These are phyloP conservation scores for Neonectria sp. DNA, from an alignment of 2,329 filamentous ascomycete genomes.

Conservation along the genomic window DNA sequence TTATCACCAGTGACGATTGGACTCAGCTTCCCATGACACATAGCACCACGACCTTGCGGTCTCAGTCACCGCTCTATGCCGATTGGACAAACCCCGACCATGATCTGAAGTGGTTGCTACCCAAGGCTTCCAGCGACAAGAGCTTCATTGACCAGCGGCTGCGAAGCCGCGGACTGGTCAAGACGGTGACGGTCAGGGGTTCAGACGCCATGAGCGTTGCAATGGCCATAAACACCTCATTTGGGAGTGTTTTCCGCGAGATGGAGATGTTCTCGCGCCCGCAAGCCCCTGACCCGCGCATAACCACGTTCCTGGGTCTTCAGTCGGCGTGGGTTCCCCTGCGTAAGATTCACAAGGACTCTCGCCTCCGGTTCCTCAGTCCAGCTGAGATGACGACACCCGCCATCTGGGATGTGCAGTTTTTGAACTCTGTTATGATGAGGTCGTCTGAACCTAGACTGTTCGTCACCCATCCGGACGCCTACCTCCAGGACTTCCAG, in stretches of 20 bases:
- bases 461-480: slow-evolving; percentile 82
- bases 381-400: slow-evolving; percentile 82
- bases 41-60: slow-evolving; percentile 60
- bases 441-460: slow-evolving; percentile 76
- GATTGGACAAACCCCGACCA: slow-evolving; percentile 63
- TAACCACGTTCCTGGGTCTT: slow-evolving; percentile 70
- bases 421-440: slow-evolving; percentile 82
- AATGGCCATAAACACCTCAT: slow-evolving; percentile 73
- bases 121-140: slow-evolving; percentile 76
- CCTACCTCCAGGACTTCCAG: slow-evolving; percentile 77
- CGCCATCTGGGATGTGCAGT: slow-evolving; percentile 78
- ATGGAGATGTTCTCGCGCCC: slow-evolving; percentile 56
- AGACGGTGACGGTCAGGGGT: slow-evolving; percentile 72
- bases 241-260: slow-evolving; percentile 69
- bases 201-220: slow-evolving; percentile 79
- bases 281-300: slow-evolving; percentile 45
- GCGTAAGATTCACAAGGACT: slow-evolving; percentile 82
- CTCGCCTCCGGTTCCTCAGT: slow-evolving; percentile 78
- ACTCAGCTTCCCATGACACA: slow-evolving; percentile 67
- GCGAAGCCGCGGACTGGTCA: slow-evolving; percentile 80
- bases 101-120: slow-evolving; percentile 74
- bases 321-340: slow-evolving; percentile 81
- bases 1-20: slow-evolving; percentile 65
- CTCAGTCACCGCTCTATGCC: slow-evolving; percentile 63
- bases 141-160: slow-evolving; percentile 78